Base-by-base conservation (phyloP, 2,329 filamentous ascomycete genomes). In the Alternaria panax region DNA sequence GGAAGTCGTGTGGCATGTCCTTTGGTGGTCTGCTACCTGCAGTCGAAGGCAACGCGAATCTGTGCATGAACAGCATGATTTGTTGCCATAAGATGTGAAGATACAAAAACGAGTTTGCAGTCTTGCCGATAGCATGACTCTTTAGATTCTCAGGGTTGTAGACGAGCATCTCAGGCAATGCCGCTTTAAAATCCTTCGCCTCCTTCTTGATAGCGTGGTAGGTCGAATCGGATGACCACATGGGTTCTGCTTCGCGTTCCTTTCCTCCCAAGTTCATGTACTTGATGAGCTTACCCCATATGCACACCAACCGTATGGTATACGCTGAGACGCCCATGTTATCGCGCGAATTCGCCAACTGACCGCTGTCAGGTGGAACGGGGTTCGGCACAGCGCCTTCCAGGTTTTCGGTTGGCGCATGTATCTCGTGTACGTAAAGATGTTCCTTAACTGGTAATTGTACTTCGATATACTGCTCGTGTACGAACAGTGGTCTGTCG, bases 301-400 rank as follows among this genome's bases (percentile, higher is more conserved):
- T 82, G 2, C 93, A 88, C 62, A 98, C 91, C 2, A 90, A 85
- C 20, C 92, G 88, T 62, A 98, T 90, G 71, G 95, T 91, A 77
- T 96, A 97, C 11, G 94, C 93, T 2, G 93, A 91, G 5, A 96
- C 92, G 2, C 94, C 95, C 93, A 98, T 96, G 72, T 97, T 97
- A 7, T 91, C 88, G 69, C 85, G 88, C 1, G 90, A 84, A 65
- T 92, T 86, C 28, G 84, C 84, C 18, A 88, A 76, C 62, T 90
- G 87, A 3, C 86, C 88, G n/a, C 87, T 85, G 43, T 90, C 86
- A 3, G 84, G 83, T 1, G 86, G 82, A 7, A 87, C 84, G 0
- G 87, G 84, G 60, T 89, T 87, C 4, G 86, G 85, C 1, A 91
- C 83, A 22, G 86, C 84, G 2, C 93, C 93, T 65, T 90, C 86